Evolutionary conservation across 352 stramenopile genomes (phyloP), one percentile per base, ranked within the genome.

Genomic region (Pythium rishiriense): DNA sequence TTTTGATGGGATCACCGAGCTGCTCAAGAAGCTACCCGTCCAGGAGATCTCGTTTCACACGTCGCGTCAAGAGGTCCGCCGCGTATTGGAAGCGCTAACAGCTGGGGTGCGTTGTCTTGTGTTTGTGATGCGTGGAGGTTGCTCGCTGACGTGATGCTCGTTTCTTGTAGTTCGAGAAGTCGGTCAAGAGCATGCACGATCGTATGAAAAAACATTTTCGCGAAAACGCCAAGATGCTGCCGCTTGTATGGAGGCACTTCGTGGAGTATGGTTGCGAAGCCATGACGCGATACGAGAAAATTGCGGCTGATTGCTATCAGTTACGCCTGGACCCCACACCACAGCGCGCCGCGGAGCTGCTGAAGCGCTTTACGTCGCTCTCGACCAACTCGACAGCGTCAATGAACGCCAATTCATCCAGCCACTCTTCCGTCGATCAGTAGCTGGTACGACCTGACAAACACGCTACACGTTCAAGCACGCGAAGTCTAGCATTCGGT

Each of bases 131-230:
- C 11, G 3, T 43, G 4, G 33, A 11, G 33, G 17, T 9, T 39
- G 33, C 33, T 39, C 33, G 17, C 31, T 43, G 12, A 28, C 25
- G 31, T 70, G 19, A 15, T 6, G 11, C 35, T 8, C 46, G 12
- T 57, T 17, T 17, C 53, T 14, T 24, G 25, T 33, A 88, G 81
- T 88, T 90, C 56, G 79, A 90, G 57, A 90, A 87, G 58, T 85
- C 81, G 9, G 78, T 79, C 55, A 79, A 84, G 21, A 69, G 55
- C 48, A 88, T 91, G 77, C 81, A 87, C 54, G 76, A 85, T 14
- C 79, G 83, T 21, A 78, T 91, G 72, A 91, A 91, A 50, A 91
- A 91, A 28, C 80, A 91, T 58, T 87, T 90, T 19, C 66, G 68
- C 1, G 63, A 65, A 11, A 86, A 80, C 15, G 31, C 70, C 9